Percentiles rank a stretch among this genome's conserved stretches.
These are phyloP conservation scores for Candida labiduridarum DNA, from an alignment of 1,139 yeast genomes.

Conservation along the genomic window DNA sequence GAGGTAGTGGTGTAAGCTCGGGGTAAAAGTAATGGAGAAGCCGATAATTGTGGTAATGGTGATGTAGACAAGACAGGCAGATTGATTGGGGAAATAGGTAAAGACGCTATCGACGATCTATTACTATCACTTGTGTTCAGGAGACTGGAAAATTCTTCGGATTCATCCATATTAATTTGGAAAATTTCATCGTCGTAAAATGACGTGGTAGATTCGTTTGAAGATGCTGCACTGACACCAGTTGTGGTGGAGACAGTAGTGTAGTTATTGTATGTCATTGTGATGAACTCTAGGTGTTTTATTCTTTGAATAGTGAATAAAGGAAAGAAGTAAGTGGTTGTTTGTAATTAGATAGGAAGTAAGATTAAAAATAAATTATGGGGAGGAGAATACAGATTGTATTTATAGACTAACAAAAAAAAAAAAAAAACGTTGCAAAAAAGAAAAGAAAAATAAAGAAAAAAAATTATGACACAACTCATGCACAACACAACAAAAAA, in stretches of 20 bases:
- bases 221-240: background rate
- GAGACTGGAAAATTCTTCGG: background rate
- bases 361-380: background rate
- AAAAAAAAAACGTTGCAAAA: slow-evolving; percentile 2
- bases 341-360: background rate
- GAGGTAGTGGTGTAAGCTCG: background rate
- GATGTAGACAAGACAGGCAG: background rate
- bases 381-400: slow-evolving; percentile 2
- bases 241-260: background rate
- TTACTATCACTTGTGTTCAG: background rate
- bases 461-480: background rate
- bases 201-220: background rate
- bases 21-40: slow-evolving; percentile 1
- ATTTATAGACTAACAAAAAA: slow-evolving; percentile 3
- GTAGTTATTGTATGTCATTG: slow-evolving; percentile 2
- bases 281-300: background rate
- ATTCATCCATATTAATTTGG: background rate
- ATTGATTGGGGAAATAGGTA: background rate
- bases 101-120: slow-evolving; percentile 1
- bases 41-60: background rate
- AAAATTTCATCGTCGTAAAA: background rate
- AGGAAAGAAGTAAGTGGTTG: background rate
- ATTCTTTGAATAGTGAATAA: too few relatives aligned
- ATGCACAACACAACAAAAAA: background rate
- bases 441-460: background rate